Evolutionary conservation across 176 grass and related monocot species (phyloP), one percentile per base, ranked within the genome.

Genomic region (Aegilops bicornis): DNA sequence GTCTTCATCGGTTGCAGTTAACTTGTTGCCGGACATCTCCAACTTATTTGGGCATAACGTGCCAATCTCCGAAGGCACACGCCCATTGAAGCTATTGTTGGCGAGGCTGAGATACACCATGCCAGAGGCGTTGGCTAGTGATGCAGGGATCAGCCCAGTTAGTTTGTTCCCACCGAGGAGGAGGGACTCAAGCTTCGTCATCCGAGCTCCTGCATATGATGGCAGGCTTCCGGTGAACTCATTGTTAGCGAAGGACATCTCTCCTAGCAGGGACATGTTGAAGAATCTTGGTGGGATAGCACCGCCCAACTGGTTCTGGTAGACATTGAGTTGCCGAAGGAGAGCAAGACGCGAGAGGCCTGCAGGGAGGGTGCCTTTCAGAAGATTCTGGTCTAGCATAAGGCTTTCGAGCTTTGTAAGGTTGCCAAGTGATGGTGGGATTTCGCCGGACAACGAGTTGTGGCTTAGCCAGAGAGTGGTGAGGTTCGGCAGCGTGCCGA

Each of bases 231-330:
- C 82, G 2, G 29, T 30, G 4, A 89, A 61, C n/a, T 24, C 31
- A 31, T 89, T 89, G 69, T 89, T 48, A 13, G 84, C 77, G 4
- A 89, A 35, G 25, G 69, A 81, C 20, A 89, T 47, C 3, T 67
- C 32, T 35, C 2, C 4, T 13, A 89, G 22, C 42, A 47, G 67
- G 4, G 83, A 58, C 69, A 89, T 83, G 66, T 85, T 89, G 83
- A 79, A 79, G 11, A 85, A 72, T 37, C 31, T 56, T 4, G 20
- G 12, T 4, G 54, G 31, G 31, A 78, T 78, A 7, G 3, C 32
- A 5, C 76, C 54, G 1, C 1, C 0, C 11, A 61, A 2, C 12
- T 0, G 10, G 54, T 78, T 78, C 3, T 36, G 0, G 54, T 60
- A 60, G 54, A 78, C 52, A 7, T 0, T 14, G 31, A 78, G 20